Base-by-base conservation (phyloP, 352 stramenopile genomes). In the Pythium rishiriense region DNA sequence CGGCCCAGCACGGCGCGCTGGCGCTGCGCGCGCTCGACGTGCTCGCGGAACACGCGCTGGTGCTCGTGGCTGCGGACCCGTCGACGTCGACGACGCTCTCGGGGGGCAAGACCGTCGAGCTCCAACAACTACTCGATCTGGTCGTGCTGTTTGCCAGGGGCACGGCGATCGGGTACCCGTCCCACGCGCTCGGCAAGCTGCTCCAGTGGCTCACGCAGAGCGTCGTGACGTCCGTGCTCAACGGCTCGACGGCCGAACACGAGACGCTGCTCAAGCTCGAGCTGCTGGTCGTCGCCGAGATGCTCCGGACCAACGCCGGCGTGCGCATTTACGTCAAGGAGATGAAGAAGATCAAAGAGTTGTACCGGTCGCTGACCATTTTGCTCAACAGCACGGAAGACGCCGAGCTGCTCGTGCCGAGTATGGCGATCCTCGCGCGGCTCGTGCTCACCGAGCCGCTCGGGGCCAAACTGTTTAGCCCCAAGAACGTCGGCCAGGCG, bases 361-460 rank as follows among this genome's bases (percentile, higher is more conserved):
- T 92, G 26, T 92, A 93, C 54, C 83, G 85, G 19, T 83, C 81
- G 42, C 75, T 94, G 55, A 91, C 81, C n/a, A 81, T 93, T 22
- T 33, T 92, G 64, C 79, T 94, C 43, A 93, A 92, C 46, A 86
- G 78, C 60, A 93, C 85, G 0, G 83, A 93, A 41, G 83, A 93
- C 50, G 58, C 81, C 0, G 81, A 90, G 63, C 69, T 93, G 21
- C 64, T 94, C 5, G 81, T 94, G 64, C 88, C 83, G 37, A 86
- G 73, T 26, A 94, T 93, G 83, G 69, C 81, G 15, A 90, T 93
- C 37, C 69, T 94, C 10, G 83, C 82, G 7, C 73, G 85, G 15
- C 70, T 94, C 14, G 85, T 93, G 61, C 72, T 94, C 4, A 72
- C 66, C 15, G 83, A 94, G 48, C 74, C 83, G 6, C 75, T 94